A percentile compares a stretch with the other conserved stretches of the same genome.
Conservation (phyloP, 805 yeast genomes). For the Priceomyces medius region DNA sequence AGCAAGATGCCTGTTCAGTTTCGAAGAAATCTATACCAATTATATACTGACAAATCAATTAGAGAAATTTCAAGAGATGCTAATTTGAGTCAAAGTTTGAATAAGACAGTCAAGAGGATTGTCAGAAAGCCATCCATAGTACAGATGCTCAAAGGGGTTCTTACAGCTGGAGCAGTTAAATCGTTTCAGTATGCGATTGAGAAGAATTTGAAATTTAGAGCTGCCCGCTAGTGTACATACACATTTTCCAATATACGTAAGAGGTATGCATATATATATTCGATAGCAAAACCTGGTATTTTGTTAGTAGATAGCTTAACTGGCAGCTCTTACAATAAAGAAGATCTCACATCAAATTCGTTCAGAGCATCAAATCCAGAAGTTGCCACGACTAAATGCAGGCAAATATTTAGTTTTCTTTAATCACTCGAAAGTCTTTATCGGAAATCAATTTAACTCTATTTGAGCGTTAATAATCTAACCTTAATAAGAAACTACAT, state of each 20-base stretch:
- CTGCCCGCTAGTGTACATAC: not conserved
- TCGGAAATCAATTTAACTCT: too few species aligned
- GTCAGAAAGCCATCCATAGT: conserved; percentile 68
- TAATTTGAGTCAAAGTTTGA: conserved; percentile 21
- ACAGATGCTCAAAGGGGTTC: conserved; percentile 79
- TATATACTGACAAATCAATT: conserved; percentile 28
- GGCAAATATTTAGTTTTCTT: too few species aligned
- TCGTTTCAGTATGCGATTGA: conserved; percentile 75
- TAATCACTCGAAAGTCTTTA: too few species aligned
- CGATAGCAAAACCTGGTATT: not conserved
- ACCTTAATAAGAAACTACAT: not conserved
- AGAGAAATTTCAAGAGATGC: conserved; percentile 44
- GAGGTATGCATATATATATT: not conserved
- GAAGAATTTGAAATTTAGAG: conserved; percentile 43
- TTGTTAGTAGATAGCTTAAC: too few species aligned
- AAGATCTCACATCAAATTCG: too few species aligned
- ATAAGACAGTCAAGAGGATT: conserved; percentile 30
- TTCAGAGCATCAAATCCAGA: too few species aligned
- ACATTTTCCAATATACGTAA: not conserved
- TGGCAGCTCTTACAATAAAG: too few species aligned
- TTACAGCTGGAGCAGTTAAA: conserved; percentile 81
- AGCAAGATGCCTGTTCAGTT: conserved; percentile 50
- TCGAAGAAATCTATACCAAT: conserved; percentile 36
- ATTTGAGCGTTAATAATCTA: too few species aligned
- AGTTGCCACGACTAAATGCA: too few species aligned